Evolutionary conservation across 495 filamentous ascomycete species (phyloP).

Genomic region (Tuber calosporum): DNA sequence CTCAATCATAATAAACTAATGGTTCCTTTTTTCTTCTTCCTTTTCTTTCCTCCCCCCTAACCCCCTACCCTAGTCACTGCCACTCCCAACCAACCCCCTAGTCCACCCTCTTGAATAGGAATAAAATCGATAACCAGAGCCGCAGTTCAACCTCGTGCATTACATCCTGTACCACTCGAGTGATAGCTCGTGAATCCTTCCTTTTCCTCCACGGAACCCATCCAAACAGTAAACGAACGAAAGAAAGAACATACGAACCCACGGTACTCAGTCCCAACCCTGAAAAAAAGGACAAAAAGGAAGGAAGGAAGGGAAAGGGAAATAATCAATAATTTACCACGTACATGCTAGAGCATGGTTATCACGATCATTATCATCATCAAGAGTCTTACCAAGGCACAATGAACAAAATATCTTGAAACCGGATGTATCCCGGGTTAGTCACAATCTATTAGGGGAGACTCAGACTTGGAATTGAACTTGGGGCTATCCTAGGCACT

Average conservation of each 20-base stretch:
- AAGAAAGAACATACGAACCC: neutral
- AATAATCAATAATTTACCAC: neutral
- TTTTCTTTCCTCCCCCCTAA: neutral
- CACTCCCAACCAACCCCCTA: neutral
- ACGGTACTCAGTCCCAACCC: neutral
- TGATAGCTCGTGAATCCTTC: neutral
- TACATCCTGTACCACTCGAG: neutral
- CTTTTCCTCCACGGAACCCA: neutral
- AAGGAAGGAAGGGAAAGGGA: too few relatives aligned
- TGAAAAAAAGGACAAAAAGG: neutral
- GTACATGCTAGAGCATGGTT: neutral
- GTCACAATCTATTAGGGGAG: neutral
- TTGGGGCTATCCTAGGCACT: neutral
- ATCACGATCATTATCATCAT: too few relatives aligned
- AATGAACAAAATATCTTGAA: neutral
- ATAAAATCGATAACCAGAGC: too few relatives aligned
- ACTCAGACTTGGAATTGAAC: neutral
- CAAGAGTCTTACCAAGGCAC: neutral
- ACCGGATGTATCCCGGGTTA: neutral
- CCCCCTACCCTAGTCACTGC: neutral
- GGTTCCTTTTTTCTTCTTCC: neutral
- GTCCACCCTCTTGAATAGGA: too few relatives aligned
- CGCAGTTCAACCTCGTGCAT: neutral
- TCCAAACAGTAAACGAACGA: neutral
- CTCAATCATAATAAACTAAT: neutral